phyloP scores from a whole-genome alignment of 306 rosid genomes.

The Quercus bicolor region DNA sequence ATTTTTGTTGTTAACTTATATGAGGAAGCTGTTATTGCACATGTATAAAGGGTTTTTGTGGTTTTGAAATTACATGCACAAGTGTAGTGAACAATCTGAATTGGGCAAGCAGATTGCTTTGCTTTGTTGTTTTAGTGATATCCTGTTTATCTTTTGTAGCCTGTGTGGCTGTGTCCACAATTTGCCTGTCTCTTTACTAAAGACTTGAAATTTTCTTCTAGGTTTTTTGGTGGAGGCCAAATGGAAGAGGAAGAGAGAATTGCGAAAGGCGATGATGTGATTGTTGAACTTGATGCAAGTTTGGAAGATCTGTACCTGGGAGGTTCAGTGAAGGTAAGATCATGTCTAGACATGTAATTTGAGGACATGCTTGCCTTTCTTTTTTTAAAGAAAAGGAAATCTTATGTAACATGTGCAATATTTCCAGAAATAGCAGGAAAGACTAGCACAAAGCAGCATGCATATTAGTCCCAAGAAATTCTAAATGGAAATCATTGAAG shows the following conservation, averaged over 20 bases:
- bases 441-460: background rate
- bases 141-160: background rate
- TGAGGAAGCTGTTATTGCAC: background rate
- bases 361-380: background rate
- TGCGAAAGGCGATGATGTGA: conserved; percentile 80
- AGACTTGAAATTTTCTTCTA: conserved; percentile 28
- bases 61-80: background rate
- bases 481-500: background rate
- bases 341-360: conserved; percentile 1
- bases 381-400: background rate
- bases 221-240: conserved; percentile 82
- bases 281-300: conserved; percentile 78
- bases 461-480: background rate
- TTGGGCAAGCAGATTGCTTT: background rate
- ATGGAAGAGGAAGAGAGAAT: conserved; percentile 84
- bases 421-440: background rate
- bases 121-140: background rate
- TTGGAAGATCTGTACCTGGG: conserved; percentile 96
- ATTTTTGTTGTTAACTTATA: background rate
- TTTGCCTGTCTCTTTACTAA: conserved; percentile 7
- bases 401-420: background rate
- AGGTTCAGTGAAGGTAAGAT: conserved; percentile 80
- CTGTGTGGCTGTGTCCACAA: background rate
- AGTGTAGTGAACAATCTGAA: background rate
- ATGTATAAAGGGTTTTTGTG: background rate